Evolutionary conservation across 176 grass and related monocot species (phyloP), one percentile per base, ranked within the genome.

Genomic region (Chrysopogon serrulatus): DNA sequence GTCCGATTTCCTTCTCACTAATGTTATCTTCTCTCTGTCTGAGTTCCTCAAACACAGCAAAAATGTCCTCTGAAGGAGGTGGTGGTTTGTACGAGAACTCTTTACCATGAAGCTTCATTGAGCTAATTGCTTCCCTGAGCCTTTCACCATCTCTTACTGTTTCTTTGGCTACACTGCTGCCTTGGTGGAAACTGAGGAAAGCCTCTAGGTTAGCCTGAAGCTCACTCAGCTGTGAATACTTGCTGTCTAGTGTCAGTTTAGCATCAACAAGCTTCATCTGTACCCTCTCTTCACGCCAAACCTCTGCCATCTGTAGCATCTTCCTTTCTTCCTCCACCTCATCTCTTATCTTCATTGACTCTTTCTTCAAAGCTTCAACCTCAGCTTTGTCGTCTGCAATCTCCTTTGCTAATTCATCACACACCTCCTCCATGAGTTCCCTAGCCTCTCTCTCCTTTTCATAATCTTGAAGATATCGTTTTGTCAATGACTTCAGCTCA

Each of bases 301-400:
- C 93, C 80, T 98, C 96, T 36, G 96, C 96, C 87, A 98, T 95
- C 82, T 95, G 96, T 67, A 98, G 73, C 96, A 98, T 98, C 79
- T 81, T 91, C 73, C 77, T 89, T 83, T 95, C 96, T 76, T 98
- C 93, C 77, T 95, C 93, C 57, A 95, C 82, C 43, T 95, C 93
- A 65, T 94, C 93, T 81, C 83, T 88, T 45, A 98, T 74, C 76
- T 77, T 95, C 76, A 92, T 70, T 1, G 85, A 90, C 79, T 92
- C 93, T 51, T 72, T 90, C 86, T 93, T 95, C 63, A 95, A 30
- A 69, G 86, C 79, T 81, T 98, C 96, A 23, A 94, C 86, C 63
- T 92, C 91, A 49, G 90, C 96, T 62, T 95, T 95, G 86, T 92
- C 91, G 9, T 93, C 91, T 3, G 68, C 91, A 8, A 93, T 90